Evolutionary conservation across 176 grass and related monocot genomes (phyloP).

Genomic region (Coix lacrymajobi): DNA sequence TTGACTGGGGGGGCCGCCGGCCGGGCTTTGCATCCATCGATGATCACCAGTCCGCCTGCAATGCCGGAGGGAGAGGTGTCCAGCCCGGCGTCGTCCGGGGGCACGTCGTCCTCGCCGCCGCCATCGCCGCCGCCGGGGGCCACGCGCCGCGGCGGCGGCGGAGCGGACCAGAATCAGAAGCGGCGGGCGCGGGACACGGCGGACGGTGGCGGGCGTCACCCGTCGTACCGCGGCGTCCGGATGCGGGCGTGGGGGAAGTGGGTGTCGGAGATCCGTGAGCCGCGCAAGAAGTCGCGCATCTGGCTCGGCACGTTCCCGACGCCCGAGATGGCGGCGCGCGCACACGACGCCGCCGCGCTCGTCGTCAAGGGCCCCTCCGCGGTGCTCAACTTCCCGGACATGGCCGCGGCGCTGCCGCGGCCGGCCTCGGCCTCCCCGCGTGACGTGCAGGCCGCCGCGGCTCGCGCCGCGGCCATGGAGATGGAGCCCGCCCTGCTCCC

Average conservation of each 20-base stretch:
- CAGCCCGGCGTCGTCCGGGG: constrained; percentile 37
- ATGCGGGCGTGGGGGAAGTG: constrained; percentile 95
- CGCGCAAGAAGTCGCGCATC: constrained; percentile 74
- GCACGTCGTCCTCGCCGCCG: constrained; percentile 11
- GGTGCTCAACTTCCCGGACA: constrained; percentile 81
- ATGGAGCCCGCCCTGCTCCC: not conserved
- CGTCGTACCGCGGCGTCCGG: constrained; percentile 74
- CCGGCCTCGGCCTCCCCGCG: constrained; percentile 48
- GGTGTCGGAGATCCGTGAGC: constrained; percentile 85
- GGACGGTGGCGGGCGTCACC: constrained; percentile 16
- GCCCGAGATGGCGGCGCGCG: constrained; percentile 79
- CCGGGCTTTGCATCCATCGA: too few species aligned
- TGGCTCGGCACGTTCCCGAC: constrained; percentile 95
- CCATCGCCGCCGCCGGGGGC: not conserved
- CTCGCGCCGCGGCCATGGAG: constrained; percentile 54
- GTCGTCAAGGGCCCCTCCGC: constrained; percentile 70
- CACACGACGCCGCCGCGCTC: constrained; percentile 76
- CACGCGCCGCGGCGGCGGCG: not conserved
- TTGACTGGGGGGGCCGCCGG: too few species aligned
- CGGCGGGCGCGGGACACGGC: not conserved
- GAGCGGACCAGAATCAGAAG: not conserved
- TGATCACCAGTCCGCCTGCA: not conserved
- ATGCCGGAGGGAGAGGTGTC: constrained; percentile 23
- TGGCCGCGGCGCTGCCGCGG: constrained; percentile 45
- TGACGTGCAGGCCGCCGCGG: constrained; percentile 71